Percentiles rank a stretch among this genome's conserved stretches.
phyloP scores from a whole-genome alignment of 202 grass and related monocot species.

The Dendrocalamus latiflorus region DNA sequence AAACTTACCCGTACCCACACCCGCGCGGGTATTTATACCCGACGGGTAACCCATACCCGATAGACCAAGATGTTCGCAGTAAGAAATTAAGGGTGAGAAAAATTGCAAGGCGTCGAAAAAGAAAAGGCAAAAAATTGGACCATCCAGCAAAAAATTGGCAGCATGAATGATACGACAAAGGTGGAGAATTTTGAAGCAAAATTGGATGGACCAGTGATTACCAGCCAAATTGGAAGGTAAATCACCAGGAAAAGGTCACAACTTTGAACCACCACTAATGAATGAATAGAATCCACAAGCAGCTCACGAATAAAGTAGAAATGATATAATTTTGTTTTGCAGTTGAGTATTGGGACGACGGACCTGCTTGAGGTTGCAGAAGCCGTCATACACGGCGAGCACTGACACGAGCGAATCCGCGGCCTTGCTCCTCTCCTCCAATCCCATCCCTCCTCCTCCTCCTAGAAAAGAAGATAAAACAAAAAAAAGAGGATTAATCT shows the following conservation, averaged over 20 bases:
- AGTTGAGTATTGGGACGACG: not conserved
- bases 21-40: no score
- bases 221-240: not conserved
- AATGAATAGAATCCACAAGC: not conserved
- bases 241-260: no score
- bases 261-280: no score
- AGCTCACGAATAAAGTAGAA: not conserved
- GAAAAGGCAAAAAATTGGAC: not conserved
- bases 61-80: not conserved
- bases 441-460: not conserved
- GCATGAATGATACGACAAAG: not conserved
- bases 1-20: no score
- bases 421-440: slow-evolving; percentile 21
- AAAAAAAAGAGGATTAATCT: not conserved
- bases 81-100: not conserved
- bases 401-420: slow-evolving; percentile 50
- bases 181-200: not conserved
- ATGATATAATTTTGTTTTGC: not conserved
- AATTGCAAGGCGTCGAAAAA: not conserved
- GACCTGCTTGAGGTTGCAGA: slow-evolving; percentile 97
- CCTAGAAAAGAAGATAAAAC: not conserved
- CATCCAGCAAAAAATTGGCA: not conserved
- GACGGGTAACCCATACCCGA: no score
- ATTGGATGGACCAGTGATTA: not conserved
- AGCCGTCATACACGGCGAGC: slow-evolving; percentile 79